phyloP scores from a whole-genome alignment of 495 filamentous ascomycete species.

The Penicillium egyptiacum region DNA sequence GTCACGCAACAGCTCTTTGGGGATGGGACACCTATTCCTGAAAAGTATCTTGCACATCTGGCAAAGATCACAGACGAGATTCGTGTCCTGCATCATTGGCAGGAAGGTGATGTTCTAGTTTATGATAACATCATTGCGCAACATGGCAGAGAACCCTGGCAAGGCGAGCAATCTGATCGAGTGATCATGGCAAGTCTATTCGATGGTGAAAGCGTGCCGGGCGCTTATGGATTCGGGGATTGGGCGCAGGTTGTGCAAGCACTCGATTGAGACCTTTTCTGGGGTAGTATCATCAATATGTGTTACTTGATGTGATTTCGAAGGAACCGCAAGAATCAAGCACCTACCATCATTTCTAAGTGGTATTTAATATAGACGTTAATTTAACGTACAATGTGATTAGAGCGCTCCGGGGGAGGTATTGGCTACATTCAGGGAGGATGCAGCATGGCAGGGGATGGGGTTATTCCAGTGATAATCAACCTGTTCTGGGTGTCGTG shows the following conservation, averaged over 20 bases:
- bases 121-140: slow-evolving; percentile 51
- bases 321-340: neutral
- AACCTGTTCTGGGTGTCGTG: no score
- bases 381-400: neutral
- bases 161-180: slow-evolving; percentile 45
- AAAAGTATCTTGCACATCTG: slow-evolving; percentile 46
- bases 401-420: neutral
- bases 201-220: slow-evolving; percentile 43
- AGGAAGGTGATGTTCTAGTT: slow-evolving; percentile 43
- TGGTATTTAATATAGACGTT: neutral
- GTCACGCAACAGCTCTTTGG: slow-evolving; percentile 40
- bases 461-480: neutral
- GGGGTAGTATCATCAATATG: no score
- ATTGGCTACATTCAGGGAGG: neutral
- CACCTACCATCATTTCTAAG: neutral
- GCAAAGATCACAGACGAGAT: slow-evolving; percentile 51
- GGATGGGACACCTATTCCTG: slow-evolving; percentile 53
- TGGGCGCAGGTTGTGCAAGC: slow-evolving; percentile 51
- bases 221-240: slow-evolving; percentile 41
- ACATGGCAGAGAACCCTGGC: slow-evolving; percentile 49
- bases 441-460: no score
- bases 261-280: slow-evolving; percentile 10
- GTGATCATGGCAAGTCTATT: slow-evolving; percentile 49
- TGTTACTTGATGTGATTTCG: neutral
- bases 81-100: slow-evolving; percentile 45